Evolutionary conservation across 306 rosid genomes (phyloP).

Genomic region (Lotus japonicus): DNA sequence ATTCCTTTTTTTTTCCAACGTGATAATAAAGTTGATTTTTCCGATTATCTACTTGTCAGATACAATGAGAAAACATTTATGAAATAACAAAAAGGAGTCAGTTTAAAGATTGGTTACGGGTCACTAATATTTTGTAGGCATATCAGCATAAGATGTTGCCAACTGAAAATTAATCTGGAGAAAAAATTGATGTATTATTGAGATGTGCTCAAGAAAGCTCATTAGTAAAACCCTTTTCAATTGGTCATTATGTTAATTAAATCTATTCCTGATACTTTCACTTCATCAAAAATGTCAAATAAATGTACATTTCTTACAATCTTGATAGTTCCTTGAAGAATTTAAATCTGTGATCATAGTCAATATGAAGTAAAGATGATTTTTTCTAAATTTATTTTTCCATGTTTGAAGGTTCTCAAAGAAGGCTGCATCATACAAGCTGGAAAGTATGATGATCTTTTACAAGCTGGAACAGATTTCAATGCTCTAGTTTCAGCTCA

Average conservation of each 20-base stretch:
- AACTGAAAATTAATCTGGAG: background rate
- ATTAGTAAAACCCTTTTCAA: background rate
- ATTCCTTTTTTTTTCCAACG: background rate
- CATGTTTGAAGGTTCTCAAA: conserved; percentile 68
- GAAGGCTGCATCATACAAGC: conserved; percentile 88
- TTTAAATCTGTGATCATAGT: background rate
- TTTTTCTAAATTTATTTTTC: conserved; percentile 22
- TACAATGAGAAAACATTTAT: background rate
- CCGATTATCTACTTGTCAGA: background rate
- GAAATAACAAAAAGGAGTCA: background rate
- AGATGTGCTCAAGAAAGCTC: background rate
- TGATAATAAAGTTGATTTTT: background rate
- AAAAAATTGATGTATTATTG: background rate
- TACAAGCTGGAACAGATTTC: conserved; percentile 97
- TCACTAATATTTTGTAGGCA: background rate
- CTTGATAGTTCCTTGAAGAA: background rate
- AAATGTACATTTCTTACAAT: background rate
- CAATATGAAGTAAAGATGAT: conserved; percentile 8
- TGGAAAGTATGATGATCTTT: conserved; percentile 92
- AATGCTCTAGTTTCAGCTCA: conserved; percentile 87
- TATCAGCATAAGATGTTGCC: background rate
- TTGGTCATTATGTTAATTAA: background rate
- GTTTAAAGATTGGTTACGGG: background rate
- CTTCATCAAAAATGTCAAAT: background rate
- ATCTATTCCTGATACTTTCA: background rate